A percentile compares a stretch with the other conserved stretches of the same genome.
Conservation (phyloP, 352 stramenopile species). For the Globisporangium irregulare region DNA sequence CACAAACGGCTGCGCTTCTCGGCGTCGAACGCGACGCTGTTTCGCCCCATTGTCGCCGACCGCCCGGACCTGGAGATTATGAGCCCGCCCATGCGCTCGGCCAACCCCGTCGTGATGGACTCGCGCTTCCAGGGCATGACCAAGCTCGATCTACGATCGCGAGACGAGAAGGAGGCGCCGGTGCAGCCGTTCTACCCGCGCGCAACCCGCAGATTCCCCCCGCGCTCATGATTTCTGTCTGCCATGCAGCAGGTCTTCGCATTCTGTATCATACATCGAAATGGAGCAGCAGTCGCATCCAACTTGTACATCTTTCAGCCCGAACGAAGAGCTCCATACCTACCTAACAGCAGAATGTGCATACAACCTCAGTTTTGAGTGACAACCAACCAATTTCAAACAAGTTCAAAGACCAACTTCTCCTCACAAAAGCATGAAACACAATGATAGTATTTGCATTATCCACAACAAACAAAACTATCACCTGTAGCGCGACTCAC, state of each 20-base stretch:
- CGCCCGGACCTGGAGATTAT: constrained; percentile 21
- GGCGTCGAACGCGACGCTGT: background rate
- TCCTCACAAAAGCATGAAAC: background rate
- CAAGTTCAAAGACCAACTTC: background rate
- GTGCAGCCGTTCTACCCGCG: constrained; percentile 16
- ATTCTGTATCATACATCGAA: constrained; percentile 3
- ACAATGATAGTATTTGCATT: constrained; percentile 3
- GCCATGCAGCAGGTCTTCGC: background rate
- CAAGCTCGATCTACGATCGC: background rate
- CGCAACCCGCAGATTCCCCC: background rate
- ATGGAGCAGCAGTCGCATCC: background rate
- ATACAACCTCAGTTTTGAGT: constrained; percentile 6
- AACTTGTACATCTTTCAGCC: background rate
- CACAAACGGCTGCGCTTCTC: constrained; percentile 11
- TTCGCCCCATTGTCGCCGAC: constrained; percentile 22
- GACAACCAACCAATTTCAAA: constrained; percentile 8
- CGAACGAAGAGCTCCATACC: background rate
- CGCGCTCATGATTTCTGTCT: background rate
- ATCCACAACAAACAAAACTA: background rate
- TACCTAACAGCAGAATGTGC: background rate
- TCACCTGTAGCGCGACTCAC: background rate
- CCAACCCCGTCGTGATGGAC: constrained; percentile 23
- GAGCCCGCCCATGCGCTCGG: constrained; percentile 19
- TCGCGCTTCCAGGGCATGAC: constrained; percentile 21
- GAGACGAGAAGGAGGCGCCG: constrained; percentile 1